Evolutionary conservation across 148 eudicot species (phyloP).

Genomic region (Hydrangea macrophylla): DNA sequence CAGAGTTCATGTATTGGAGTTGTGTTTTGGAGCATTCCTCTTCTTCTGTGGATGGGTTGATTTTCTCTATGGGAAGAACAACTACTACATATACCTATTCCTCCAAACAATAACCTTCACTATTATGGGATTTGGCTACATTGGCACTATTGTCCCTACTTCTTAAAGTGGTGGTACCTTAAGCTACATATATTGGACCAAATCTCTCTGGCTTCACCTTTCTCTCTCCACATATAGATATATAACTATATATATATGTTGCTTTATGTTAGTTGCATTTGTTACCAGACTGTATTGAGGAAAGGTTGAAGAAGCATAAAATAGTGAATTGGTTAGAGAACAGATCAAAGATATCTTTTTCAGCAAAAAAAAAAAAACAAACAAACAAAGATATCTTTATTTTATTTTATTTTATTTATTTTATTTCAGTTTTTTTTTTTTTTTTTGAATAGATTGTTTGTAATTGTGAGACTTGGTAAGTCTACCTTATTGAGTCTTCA

Average conservation of each 20-base stretch:
- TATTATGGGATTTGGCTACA: slow-evolving; percentile 86
- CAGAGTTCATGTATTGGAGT: slow-evolving; percentile 75
- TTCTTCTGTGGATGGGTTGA: slow-evolving; percentile 79
- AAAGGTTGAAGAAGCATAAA: slow-evolving; percentile 3
- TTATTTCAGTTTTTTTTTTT: too few species aligned
- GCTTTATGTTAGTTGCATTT: slow-evolving; percentile 10
- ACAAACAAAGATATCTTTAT: too few species aligned
- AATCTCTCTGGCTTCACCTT: background rate
- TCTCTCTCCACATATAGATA: slow-evolving; percentile 12
- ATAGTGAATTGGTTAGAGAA: background rate
- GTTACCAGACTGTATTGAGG: background rate
- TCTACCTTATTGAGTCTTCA: background rate
- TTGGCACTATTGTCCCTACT: slow-evolving; percentile 80
- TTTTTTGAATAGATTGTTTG: slow-evolving; percentile 4
- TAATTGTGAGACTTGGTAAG: slow-evolving; percentile 17
- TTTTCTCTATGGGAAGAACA: slow-evolving; percentile 61
- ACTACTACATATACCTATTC: slow-evolving; percentile 82
- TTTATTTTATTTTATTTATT: too few species aligned
- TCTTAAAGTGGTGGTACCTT: slow-evolving; percentile 14
- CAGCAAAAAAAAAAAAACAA: too few species aligned
- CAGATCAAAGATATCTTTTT: slow-evolving; percentile 6
- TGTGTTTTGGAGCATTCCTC: slow-evolving; percentile 74
- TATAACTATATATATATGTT: background rate
- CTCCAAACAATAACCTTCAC: slow-evolving; percentile 79
- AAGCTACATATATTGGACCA: background rate